Conservation (phyloP, 2,329 filamentous ascomycete genomes). For the Ascochyta lentis region DNA sequence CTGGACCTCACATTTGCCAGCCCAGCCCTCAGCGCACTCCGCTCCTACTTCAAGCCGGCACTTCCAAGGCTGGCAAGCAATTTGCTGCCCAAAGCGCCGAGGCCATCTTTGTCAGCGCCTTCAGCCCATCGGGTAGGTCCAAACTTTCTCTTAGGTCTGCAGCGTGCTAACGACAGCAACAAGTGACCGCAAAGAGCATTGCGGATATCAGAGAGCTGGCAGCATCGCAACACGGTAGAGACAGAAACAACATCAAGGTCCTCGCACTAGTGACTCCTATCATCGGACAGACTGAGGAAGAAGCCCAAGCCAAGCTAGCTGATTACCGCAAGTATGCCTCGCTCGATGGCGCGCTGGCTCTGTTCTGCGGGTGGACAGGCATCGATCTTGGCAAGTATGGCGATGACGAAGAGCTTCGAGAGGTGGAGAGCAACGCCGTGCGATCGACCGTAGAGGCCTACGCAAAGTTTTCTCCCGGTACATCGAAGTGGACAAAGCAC, state of each 20-base stretch:
- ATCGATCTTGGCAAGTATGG: conserved; percentile 67
- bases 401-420: conserved; percentile 68
- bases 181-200: conserved; percentile 65
- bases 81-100: conserved; percentile 76
- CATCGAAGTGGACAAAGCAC: conserved; percentile 74
- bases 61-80: conserved; percentile 67
- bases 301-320: conserved; percentile 68
- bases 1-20: conserved; percentile 71
- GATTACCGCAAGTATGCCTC: conserved; percentile 68
- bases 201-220: conserved; percentile 68
- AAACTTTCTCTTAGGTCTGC: background rate
- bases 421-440: conserved; percentile 68
- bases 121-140: conserved; percentile 7
- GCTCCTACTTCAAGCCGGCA: conserved; percentile 73
- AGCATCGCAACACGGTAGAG: conserved; percentile 59
- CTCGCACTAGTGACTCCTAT: conserved; percentile 71
- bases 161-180: background rate
- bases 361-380: conserved; percentile 79
- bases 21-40: conserved; percentile 72
- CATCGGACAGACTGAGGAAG: conserved; percentile 69
- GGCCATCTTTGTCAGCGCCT: conserved; percentile 65
- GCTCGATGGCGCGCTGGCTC: conserved; percentile 69
- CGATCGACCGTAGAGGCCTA: conserved; percentile 64
- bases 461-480: conserved; percentile 63
- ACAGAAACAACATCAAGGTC: conserved; percentile 69